Percentiles rank a stretch among this genome's conserved stretches.
Evolutionary conservation across 441 rosid species (phyloP).

Genomic region (Erysimum pusillum): DNA sequence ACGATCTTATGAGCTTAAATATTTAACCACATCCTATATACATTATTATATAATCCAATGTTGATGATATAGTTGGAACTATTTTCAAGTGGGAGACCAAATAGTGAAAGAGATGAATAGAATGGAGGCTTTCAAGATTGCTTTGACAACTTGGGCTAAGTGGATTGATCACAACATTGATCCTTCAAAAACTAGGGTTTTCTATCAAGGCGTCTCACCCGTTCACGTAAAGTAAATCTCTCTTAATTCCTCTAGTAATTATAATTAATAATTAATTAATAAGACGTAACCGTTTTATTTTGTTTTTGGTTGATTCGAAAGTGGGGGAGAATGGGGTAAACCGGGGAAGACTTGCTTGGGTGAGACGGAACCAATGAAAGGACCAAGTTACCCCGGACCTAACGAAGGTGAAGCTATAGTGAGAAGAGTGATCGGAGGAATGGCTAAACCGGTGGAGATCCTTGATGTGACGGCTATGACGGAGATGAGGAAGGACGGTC

Average conservation of each 20-base stretch:
- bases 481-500: constrained; percentile 68
- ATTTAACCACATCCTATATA: neutral
- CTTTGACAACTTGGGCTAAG: constrained; percentile 62
- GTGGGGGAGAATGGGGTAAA: constrained; percentile 58
- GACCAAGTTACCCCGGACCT: constrained; percentile 47
- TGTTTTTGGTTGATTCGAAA: constrained; percentile 12
- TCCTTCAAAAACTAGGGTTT: constrained; percentile 52
- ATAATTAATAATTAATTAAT: neutral
- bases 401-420: constrained; percentile 50
- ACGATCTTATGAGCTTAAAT: neutral
- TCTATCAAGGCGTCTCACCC: constrained; percentile 66
- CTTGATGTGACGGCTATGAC: constrained; percentile 63
- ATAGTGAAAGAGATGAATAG: constrained; percentile 56
- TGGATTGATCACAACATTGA: constrained; percentile 65
- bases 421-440: constrained; percentile 49
- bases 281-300: neutral
- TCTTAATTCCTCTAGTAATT: neutral
- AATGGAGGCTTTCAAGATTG: constrained; percentile 61
- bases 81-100: constrained; percentile 52
- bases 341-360: constrained; percentile 50
- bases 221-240: constrained; percentile 49
- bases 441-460: constrained; percentile 54
- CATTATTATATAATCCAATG: neutral
- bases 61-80: constrained; percentile 62
- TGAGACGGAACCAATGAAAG: constrained; percentile 59